Percentiles rank a stretch among this genome's conserved stretches.
These are phyloP conservation scores for Neonectria magnoliae DNA, from an alignment of 2,329 filamentous ascomycete genomes.

Conservation along the genomic window DNA sequence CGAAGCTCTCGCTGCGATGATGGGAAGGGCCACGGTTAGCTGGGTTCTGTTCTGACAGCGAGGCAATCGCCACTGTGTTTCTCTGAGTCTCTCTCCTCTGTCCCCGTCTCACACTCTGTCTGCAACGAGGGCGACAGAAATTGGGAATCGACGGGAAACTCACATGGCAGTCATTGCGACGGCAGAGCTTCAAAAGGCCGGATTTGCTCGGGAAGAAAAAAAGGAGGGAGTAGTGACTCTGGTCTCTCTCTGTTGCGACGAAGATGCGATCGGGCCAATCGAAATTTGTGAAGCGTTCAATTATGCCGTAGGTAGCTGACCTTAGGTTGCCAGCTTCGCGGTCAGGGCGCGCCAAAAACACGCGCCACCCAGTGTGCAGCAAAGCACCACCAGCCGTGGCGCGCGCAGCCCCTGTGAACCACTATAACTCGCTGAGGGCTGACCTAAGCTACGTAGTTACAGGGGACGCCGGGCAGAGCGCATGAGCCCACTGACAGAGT, in stretches of 20 bases:
- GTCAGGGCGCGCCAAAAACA: slow-evolving; percentile 25
- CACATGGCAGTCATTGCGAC: slow-evolving; percentile 52
- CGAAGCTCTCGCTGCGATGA: slow-evolving; percentile 83
- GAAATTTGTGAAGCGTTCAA: slow-evolving; percentile 15
- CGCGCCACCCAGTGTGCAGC: slow-evolving; percentile 15
- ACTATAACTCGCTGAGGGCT: slow-evolving; percentile 30
- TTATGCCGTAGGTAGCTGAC: neutral
- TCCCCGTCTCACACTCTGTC: neutral
- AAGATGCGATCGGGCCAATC: slow-evolving; percentile 22
- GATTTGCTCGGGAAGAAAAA: neutral
- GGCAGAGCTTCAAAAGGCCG: slow-evolving; percentile 13
- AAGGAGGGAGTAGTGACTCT: neutral
- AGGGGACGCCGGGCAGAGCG: slow-evolving; percentile 1
- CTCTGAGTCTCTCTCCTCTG: neutral
- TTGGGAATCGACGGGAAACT: slow-evolving; percentile 31
- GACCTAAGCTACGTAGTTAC: neutral
- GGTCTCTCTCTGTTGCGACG: slow-evolving; percentile 18
- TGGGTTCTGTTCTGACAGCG: slow-evolving; percentile 21
- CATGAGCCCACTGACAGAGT: slow-evolving; percentile 3
- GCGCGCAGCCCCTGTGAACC: slow-evolving; percentile 19
- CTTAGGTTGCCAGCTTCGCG: slow-evolving; percentile 12
- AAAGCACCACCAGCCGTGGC: neutral
- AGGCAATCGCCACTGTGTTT: slow-evolving; percentile 4
- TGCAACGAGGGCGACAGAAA: neutral
- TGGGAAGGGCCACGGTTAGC: slow-evolving; percentile 23